Evolutionary conservation across 148 eudicot species (phyloP).

Genomic region (Silene uniflora): DNA sequence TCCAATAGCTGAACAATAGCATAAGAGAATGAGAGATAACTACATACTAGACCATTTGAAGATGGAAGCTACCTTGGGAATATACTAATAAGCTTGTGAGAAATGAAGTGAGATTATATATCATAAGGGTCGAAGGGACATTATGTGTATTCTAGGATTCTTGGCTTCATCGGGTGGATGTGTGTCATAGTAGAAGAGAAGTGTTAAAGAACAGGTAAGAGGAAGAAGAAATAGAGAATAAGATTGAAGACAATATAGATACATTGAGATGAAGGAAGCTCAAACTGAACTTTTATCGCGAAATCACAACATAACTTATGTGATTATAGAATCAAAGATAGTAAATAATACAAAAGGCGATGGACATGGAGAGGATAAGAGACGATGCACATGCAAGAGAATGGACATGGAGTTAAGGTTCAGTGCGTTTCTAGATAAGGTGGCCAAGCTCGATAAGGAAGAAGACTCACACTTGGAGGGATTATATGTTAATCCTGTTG

Average conservation of each 20-base stretch:
- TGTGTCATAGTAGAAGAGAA: slow-evolving; percentile 3
- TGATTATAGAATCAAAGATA: too few relatives aligned
- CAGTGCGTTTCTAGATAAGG: not conserved
- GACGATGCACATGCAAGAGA: not conserved
- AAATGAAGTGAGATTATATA: slow-evolving; percentile 2
- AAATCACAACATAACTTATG: not conserved
- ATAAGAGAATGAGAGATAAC: not conserved
- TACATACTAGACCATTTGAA: not conserved
- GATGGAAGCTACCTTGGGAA: not conserved
- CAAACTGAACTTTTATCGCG: not conserved
- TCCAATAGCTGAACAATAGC: not conserved
- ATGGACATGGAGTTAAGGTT: not conserved
- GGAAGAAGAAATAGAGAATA: not conserved
- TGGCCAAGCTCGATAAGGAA: not conserved
- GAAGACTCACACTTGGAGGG: not conserved
- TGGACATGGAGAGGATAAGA: not conserved
- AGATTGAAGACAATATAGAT: not conserved
- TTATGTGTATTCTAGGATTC: not conserved
- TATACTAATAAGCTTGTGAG: not conserved
- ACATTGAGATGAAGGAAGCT: not conserved
- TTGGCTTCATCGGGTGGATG: not conserved
- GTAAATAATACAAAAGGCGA: not conserved
- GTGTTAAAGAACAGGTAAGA: not conserved
- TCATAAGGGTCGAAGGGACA: not conserved
- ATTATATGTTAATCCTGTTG: slow-evolving; percentile 1